These are phyloP conservation scores for Massariosphaeria phaeospora DNA, from an alignment of 495 filamentous ascomycete genomes.

Conservation along the genomic window DNA sequence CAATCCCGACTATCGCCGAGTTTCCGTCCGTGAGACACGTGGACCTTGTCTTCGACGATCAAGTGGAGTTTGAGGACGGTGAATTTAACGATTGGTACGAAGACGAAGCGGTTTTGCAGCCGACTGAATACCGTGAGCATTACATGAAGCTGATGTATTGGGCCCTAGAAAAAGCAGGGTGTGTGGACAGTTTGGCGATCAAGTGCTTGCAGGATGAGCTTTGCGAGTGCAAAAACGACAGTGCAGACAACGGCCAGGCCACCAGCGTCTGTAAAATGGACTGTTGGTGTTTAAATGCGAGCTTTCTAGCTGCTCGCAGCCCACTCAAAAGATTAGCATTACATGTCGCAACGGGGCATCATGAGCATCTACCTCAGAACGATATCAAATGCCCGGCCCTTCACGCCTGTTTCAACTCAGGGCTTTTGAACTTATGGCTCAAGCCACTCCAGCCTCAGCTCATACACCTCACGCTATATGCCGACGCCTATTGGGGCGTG, in stretches of 20 bases:
- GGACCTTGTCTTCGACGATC: too few species aligned
- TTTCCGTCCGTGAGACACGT: too few species aligned
- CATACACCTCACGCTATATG: conserved; percentile 5
- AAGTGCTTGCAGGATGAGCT: not conserved
- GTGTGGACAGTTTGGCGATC: not conserved
- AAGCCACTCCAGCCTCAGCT: conserved; percentile 2
- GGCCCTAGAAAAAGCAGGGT: not conserved
- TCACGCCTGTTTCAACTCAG: not conserved
- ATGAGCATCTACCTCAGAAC: not conserved
- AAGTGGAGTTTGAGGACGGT: too few species aligned
- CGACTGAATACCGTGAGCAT: not conserved
- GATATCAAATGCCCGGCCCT: not conserved
- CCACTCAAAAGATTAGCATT: not conserved
- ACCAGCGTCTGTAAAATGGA: too few species aligned
- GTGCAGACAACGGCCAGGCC: too few species aligned
- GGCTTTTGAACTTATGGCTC: not conserved
- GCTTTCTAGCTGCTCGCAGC: not conserved
- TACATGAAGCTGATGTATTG: not conserved
- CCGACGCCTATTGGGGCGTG: conserved; percentile 3
- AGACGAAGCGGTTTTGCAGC: too few species aligned
- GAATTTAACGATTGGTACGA: too few species aligned
- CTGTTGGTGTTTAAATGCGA: too few species aligned
- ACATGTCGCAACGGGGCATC: not conserved
- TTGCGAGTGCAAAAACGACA: not conserved
- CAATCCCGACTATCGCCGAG: too few species aligned